Conservation (phyloP, 2,329 filamentous ascomycete species). For the Aureobasidium sp. region DNA sequence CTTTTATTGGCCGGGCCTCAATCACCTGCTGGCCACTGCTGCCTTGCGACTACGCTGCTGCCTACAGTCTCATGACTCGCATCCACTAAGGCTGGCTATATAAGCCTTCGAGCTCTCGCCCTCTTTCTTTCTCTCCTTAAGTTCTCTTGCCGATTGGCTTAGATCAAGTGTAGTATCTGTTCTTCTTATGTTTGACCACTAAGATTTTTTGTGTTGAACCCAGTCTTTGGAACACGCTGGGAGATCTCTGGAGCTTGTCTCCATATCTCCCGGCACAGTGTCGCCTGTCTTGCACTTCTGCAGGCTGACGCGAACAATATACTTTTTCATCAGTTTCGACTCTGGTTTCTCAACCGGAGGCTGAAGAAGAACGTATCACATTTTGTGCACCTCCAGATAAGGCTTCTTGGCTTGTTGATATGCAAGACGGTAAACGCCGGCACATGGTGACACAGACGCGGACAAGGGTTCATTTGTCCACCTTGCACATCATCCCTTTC, state of each 20-base stretch:
- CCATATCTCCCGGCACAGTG: neutral
- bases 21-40: neutral
- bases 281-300: conserved; percentile 7
- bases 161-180: conserved; percentile 8
- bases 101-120: neutral
- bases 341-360: neutral
- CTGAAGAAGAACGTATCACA: conserved; percentile 9
- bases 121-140: neutral
- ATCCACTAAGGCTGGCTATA: neutral
- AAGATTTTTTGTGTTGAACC: conserved; percentile 8
- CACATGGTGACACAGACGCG: neutral
- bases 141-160: neutral
- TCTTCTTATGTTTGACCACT: conserved; percentile 10
- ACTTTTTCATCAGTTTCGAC: conserved; percentile 8
- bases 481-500: neutral
- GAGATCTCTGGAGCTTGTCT: neutral
- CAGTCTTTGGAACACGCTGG: neutral
- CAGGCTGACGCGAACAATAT: conserved; percentile 3
- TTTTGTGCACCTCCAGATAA: neutral
- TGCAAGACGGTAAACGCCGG: conserved; percentile 7
- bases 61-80: neutral
- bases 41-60: neutral
- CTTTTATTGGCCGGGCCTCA: neutral
- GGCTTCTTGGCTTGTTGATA: neutral
- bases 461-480: neutral